Base-by-base conservation (phyloP, 148 eudicot species). In the Fagopyrum tataricum region DNA sequence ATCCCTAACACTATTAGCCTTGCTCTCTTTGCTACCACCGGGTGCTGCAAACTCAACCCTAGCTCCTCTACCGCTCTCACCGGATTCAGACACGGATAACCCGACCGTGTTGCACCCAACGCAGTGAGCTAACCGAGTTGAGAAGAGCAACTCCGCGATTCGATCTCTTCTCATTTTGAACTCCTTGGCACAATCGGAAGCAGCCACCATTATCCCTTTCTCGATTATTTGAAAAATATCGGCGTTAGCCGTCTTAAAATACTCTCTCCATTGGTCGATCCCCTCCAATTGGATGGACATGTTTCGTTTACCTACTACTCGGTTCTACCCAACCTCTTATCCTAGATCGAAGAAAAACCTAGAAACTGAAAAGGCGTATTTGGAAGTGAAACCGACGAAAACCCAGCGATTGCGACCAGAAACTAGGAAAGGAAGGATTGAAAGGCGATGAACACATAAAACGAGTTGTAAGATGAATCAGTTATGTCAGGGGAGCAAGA, bases 151-250 rank as follows among this genome's bases (percentile, higher is more conserved):
- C 85, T 90, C 92, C 53, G 97, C 94, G 20, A 95, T 87, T 44
- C 83, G 79, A 68, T 78, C 91, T 66, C 91, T 85, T 70, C 85
- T 85, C 68, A 76, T 14, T 76, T 75, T 79, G 69, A 87, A 88
- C 77, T 95, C 93, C 21, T 91, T 76, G 0, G 97, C 91, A 41
- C 87, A 86, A 90, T 95, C 99, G 1, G 83, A 79, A 20, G 97
- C 97, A 2, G 99, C 99, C 39, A 95, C 97, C 83, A 83, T 78
- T 39, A 91, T 86, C 11, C 88, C 88, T 17, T 80, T 72, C 81
- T 95, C 94, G 70, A 95, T 95, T 73, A 91, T 86, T 46, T 85
- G 87, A 62, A 91, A 95, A 15, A 95, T 95, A 72, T 86, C 88
- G 5, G 85, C 75, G 69, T 84, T 87, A 5, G 89, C 82, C 47